Evolutionary conservation across 495 filamentous ascomycete species (phyloP), one percentile per base, ranked within the genome.

Genomic region (Hyaloscypha finlandica): DNA sequence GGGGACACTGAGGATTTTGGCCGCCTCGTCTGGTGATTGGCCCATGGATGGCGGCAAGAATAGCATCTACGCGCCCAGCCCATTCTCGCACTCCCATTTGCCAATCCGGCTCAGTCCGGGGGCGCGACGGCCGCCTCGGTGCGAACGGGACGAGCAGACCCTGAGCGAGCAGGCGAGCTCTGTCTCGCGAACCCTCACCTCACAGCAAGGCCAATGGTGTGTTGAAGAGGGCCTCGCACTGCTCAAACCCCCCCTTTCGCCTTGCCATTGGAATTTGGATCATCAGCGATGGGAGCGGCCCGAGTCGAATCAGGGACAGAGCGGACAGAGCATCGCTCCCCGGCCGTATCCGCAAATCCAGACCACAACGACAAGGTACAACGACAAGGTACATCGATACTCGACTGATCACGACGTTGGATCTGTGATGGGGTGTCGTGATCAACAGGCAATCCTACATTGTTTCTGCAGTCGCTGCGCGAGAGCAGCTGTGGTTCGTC

Each of bases 201-300:
- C 33, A 48, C 14, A 0, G 30, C 19, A 14, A 68, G 45, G 61
- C 67, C 62, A 69, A 69, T 69, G 62, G 33, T 5, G 31, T 25
- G 42, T 6, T 22, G 12, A 1, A 61, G 8, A 51, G n/a, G 55
- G 42, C 55, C 48, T 60, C 55, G 48, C 55, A 25, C 62, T 62
- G 42, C n/a, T 39, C 20, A 35, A 69, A n/a, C 19, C 25, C 53
- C 61, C 61, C 33, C 30, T 60, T 37, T 55, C 51, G 5, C 51
- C 25, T 29, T 59, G 25, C 22, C 56, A 61, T 61, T 57, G 53
- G 52, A n/a, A n/a, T n/a, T n/a, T n/a, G n/a, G 61, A 61, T 54
- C 56, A 35, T 53, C 32, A 31, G 42, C 59, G 22, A 48, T 64
- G 55, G 69, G 69, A 65, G 66, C 69, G 69, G 69, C n/a, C 65